These are phyloP conservation scores for Colletotrichum melonis DNA, from an alignment of 2,329 filamentous ascomycete genomes.

Conservation along the genomic window DNA sequence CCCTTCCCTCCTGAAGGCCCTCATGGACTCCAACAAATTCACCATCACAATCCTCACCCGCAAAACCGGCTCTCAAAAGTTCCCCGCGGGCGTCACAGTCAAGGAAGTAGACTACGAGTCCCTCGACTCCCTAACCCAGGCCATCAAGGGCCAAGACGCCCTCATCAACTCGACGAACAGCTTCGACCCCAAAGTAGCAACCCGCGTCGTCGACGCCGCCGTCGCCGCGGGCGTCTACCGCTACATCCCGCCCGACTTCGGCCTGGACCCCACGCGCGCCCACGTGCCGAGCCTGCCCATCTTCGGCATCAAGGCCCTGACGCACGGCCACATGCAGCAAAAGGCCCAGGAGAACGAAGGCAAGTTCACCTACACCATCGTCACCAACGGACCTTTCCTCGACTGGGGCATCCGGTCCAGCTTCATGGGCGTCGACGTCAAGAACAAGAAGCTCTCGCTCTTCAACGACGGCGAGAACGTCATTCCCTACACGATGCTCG, in stretches of 20 bases:
- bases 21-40: constrained; percentile 47
- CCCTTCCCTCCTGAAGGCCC: constrained; percentile 43
- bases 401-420: constrained; percentile 41
- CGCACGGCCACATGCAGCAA: constrained; percentile 37
- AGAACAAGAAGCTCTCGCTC: constrained; percentile 37
- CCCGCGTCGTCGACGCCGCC: constrained; percentile 65
- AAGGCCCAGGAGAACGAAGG: constrained; percentile 38
- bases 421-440: constrained; percentile 41
- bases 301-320: constrained; percentile 36
- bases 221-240: constrained; percentile 69
- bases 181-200: constrained; percentile 52
- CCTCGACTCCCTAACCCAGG: constrained; percentile 58
- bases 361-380: constrained; percentile 43
- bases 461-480: constrained; percentile 42
- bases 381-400: constrained; percentile 44
- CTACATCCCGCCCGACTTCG: constrained; percentile 71
- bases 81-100: constrained; percentile 52
- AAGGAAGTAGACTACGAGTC: constrained; percentile 61
- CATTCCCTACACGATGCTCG: constrained; percentile 40
- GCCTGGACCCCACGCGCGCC: constrained; percentile 45
- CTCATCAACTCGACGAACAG: constrained; percentile 53
- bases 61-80: constrained; percentile 48
- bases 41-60: constrained; percentile 67
- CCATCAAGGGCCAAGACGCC: constrained; percentile 67
- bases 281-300: constrained; percentile 35